Conservation (phyloP, 345 rosid species). For the Xanthoceras sorbifolium region DNA sequence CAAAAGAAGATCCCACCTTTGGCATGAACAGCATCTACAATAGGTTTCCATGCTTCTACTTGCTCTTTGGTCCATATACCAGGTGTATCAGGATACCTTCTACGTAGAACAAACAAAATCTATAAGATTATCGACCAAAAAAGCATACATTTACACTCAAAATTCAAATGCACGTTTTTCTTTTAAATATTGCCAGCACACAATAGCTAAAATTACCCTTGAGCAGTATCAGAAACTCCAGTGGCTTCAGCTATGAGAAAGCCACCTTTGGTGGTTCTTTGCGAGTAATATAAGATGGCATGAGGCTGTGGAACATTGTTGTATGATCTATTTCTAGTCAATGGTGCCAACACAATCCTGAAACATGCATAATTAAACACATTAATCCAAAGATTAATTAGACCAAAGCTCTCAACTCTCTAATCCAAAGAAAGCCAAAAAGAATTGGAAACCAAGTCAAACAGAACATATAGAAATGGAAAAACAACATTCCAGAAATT, state of each 20-base stretch:
- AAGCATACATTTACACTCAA: no score
- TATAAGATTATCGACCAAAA: not conserved
- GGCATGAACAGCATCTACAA: slow-evolving; percentile 78
- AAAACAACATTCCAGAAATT: no score
- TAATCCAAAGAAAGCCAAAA: no score
- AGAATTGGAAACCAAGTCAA: no score
- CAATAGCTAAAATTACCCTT: slow-evolving; percentile 32
- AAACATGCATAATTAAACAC: no score
- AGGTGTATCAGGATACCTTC: slow-evolving; percentile 50
- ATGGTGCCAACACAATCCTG: slow-evolving; percentile 50
- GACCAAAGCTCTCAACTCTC: no score
- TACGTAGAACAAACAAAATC: not conserved
- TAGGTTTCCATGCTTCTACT: slow-evolving; percentile 83
- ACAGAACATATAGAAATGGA: no score
- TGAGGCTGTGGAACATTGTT: slow-evolving; percentile 67
- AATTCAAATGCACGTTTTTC: no score
- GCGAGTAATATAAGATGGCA: slow-evolving; percentile 66
- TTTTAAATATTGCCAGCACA: no score
- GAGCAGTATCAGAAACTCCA: slow-evolving; percentile 65
- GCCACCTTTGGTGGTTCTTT: slow-evolving; percentile 61
- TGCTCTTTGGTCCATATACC: slow-evolving; percentile 82
- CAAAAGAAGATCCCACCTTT: slow-evolving; percentile 69
- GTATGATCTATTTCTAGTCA: slow-evolving; percentile 59
- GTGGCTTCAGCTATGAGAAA: slow-evolving; percentile 61
- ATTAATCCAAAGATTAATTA: no score